phyloP scores from a whole-genome alignment of 2,329 filamentous ascomycete genomes.

The Penicillium thymicola region DNA sequence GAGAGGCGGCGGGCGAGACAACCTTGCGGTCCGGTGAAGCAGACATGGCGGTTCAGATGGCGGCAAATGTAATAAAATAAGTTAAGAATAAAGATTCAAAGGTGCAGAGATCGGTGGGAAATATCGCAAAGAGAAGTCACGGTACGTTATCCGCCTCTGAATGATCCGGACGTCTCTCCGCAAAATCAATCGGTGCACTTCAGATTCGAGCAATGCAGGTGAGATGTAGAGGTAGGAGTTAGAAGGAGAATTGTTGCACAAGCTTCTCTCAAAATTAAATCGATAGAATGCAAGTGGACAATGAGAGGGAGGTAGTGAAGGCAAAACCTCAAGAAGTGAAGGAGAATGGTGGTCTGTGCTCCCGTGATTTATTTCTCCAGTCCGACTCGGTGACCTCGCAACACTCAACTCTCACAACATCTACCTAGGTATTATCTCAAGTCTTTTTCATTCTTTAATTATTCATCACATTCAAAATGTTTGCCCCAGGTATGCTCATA shows the following conservation, averaged over 20 bases:
- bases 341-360: slow-evolving; percentile 25
- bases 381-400: not conserved
- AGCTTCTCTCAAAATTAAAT: not conserved
- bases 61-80: not conserved
- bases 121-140: slow-evolving; percentile 11
- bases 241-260: not conserved
- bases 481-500: slow-evolving; percentile 30
- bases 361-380: slow-evolving; percentile 26
- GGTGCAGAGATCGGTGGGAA: not conserved
- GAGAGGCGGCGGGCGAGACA: slow-evolving; percentile 22
- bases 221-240: not conserved
- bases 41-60: slow-evolving; percentile 31
- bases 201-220: not conserved
- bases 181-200: not conserved
- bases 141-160: slow-evolving; percentile 7
- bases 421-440: not conserved
- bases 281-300: not conserved
- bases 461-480: slow-evolving; percentile 26
- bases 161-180: slow-evolving; percentile 9
- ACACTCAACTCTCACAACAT: slow-evolving; percentile 8
- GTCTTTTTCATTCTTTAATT: not conserved
- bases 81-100: not conserved
- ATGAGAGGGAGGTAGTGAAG: slow-evolving; percentile 8
- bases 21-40: slow-evolving; percentile 36
- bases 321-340: slow-evolving; percentile 15